Evolutionary conservation across 2,329 filamentous ascomycete genomes (phyloP), one percentile per base, ranked within the genome.

Genomic region (Fusarium paranaense): DNA sequence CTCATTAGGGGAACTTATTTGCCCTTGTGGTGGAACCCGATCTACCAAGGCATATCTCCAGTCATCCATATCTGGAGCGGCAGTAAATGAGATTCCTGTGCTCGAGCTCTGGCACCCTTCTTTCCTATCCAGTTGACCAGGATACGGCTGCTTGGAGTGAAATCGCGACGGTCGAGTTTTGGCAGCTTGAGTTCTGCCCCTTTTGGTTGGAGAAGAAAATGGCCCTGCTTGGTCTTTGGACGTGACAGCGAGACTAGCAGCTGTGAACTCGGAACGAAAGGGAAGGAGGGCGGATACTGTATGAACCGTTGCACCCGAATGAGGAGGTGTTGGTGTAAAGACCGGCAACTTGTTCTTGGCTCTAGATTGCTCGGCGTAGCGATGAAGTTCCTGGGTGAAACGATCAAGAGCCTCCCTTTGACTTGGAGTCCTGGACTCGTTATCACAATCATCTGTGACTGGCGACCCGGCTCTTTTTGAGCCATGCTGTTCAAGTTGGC

Each of bases 241-340:
- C 13, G 89, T 90, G 1, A 91, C 86, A 2, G 89, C 88, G 59
- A 91, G 82, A 2, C 89, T 88, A 63, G 87, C 88, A 66, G 84
- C 84, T 65, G 81, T 82, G 70, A 91, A 90, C 69, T 91, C 85
- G 5, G 85, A 81, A 56, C 84, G 85, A 74, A 87, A 91, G 3
- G 89, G 89, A 30, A 89, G 77, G 4, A 91, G 80, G 33, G 86
- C 87, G 30, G 85, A 83, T 20, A 91, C 83, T 2, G 89, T 90
- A 67, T 86, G 84, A 54, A 86, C 80, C 47, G 85, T 89, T 58
- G 79, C 74, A n/a, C 79, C 82, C 4, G 86, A 86, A 14, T 82
- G 81, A 2, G 83, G 73, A 35, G 69, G 81, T 58, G 84, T 85
- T 6, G 86, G 82, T 1, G 84, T 85, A 13, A 82, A 81, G 18